Base-by-base conservation (phyloP, 2,329 filamentous ascomycete genomes). In the Piedraia hortae region DNA sequence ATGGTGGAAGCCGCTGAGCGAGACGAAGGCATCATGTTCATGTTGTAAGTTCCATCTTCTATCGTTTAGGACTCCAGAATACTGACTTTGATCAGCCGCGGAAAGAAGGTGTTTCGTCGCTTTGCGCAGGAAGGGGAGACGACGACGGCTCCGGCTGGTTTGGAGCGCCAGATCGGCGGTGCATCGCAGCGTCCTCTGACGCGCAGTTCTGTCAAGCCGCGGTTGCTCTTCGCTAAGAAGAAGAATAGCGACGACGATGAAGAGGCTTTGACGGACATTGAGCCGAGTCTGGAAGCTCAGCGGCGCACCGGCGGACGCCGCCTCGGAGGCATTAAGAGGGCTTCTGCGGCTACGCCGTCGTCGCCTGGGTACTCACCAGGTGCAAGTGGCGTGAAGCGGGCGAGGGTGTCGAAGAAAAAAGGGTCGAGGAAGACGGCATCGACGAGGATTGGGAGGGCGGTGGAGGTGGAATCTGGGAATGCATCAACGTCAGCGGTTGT, bases 81-180 rank as follows among this genome's bases (percentile, higher is more conserved):
- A 7, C 10, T 17, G 30, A 22, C 16, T 14, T 12, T 21, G 12
- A 17, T 21, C 28, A 78, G 71, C 53, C 74, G 74, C 35, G 74
- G 74, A 41, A 75, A 71, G 52, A 74, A 64, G 40, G 53, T 74
- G 25, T 77, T 75, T 48, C 64, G 66, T 43, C 70, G 66, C 37
- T 75, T 69, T 33, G 44, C 48, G 3, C 37, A 36, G 7, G 46
- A 46, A 19, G 42, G 39, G 12, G 35, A 43, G 5, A n/a, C n/a
- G n/a, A 17, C 16, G 7, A 7, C 16, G 7, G 16, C 16, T 10
- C 16, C 16, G 10, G 16, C 16, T 17, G 16, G 16, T 7, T 30
- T 47, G 9, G 37, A 36, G 28, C 36, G 45, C 20, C 36, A 45
- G 25, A 45, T 44, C 15, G 51, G 51, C 10, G 26, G 31, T 9